A percentile compares a stretch with the other conserved stretches of the same genome.
Conservation (phyloP, 371 early-diverging fungal genomes). For the Apophysomyces elegans region DNA sequence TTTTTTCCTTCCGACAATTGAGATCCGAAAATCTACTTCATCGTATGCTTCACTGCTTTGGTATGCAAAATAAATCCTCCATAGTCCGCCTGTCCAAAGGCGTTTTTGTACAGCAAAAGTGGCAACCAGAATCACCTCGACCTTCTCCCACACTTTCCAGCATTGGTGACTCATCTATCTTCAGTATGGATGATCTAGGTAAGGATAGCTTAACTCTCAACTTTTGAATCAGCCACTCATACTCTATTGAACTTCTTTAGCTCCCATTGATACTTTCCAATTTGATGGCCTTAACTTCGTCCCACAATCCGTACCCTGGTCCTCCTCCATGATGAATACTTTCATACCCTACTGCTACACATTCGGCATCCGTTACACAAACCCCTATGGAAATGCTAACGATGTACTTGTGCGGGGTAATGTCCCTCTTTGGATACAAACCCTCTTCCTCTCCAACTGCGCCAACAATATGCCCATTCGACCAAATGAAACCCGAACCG, state of each 20-base stretch:
- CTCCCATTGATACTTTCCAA: conserved; percentile 33
- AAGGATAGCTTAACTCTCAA: not conserved
- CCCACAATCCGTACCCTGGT: not conserved
- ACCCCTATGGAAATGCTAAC: conserved; percentile 34
- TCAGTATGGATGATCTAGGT: conserved; percentile 16
- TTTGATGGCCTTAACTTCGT: conserved; percentile 5
- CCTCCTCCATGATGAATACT: conserved; percentile 15
- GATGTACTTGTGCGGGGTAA: conserved; percentile 49
- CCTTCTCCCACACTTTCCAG: conserved; percentile 32
- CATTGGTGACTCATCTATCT: conserved; percentile 19
- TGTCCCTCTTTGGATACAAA: conserved; percentile 49
- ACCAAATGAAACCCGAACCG: conserved; percentile 32
- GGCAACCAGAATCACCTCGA: conserved; percentile 25
- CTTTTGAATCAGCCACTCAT: not conserved
- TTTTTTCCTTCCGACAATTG: conserved; percentile 29
- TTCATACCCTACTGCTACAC: conserved; percentile 54
- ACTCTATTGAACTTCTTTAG: conserved; percentile 16
- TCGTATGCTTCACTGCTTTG: conserved; percentile 35
- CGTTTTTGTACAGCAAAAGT: conserved; percentile 47
- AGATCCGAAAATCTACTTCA: conserved; percentile 43
- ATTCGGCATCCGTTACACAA: conserved; percentile 49
- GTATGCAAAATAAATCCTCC: conserved; percentile 25
- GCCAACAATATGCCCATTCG: conserved; percentile 30
- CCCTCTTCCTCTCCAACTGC: conserved; percentile 38
- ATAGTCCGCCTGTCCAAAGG: conserved; percentile 44